Evolutionary conservation across 2,329 filamentous ascomycete genomes (phyloP), one percentile per base, ranked within the genome.

Genomic region (Fusarium tanahbumbuense): DNA sequence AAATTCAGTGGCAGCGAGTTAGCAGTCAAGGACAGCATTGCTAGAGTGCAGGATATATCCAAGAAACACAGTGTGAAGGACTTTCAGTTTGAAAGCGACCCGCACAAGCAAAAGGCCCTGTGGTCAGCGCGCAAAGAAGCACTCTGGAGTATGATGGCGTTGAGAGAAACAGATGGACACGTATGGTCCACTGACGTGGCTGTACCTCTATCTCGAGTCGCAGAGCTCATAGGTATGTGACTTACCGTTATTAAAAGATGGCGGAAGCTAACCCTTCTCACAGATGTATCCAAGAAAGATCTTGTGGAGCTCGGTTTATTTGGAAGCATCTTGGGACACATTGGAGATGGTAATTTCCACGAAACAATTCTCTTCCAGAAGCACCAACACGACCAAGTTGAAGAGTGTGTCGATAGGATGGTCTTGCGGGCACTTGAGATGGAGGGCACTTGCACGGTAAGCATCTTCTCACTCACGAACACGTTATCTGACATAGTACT

Each of bases 301-400:
- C 91, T 97, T 85, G 92, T 95, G 75, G 89, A 93, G 8, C 84
- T 97, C 6, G 93, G 93, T 0, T 81, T 97, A 2, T 97, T 97
- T 76, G 93, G 93, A 2, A 94, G 91, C 74, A 92, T 97, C 20
- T 83, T 98, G 3, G 94, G 94, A 5, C 94, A 98, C 76, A 91
- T 98, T 56, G 94, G 94, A 10, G 94, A 97, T 77, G 94, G 94
- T 27, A 98, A 97, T 80, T 98, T 98, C 82, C 94, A 98, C 79
- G 91, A 94, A 76, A 93, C 91, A 77, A 96, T 98, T 80, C 91
- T 97, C 80, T 98, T 97, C 78, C 88, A 96, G 79, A 87, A 87
- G n/a, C 88, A 84, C 27, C 92, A 97, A 79, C 87, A 87, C 60
- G 89, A 86, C 32, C 91, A 91, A 68, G 93, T 96, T 1, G 92